These are phyloP conservation scores for Parsonsia alboflavescens DNA, from an alignment of 257 asterid genomes.

Conservation along the genomic window DNA sequence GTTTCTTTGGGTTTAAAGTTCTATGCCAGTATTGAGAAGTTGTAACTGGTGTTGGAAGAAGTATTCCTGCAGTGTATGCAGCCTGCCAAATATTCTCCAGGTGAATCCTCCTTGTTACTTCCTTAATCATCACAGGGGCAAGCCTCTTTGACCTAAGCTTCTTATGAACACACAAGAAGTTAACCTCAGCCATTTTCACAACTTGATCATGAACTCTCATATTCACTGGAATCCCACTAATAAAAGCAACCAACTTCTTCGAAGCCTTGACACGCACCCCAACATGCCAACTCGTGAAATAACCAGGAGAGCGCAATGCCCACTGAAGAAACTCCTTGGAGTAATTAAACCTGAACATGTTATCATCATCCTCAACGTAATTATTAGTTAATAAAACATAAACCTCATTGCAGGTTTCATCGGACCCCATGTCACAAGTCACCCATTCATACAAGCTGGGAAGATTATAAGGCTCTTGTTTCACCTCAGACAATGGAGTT, in stretches of 20 bases:
- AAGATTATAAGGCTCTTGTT: constrained; percentile 83
- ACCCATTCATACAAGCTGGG: constrained; percentile 81
- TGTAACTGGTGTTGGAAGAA: constrained; percentile 74
- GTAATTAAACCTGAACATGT: constrained; percentile 81
- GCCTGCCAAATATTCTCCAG: constrained; percentile 91
- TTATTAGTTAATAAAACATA: constrained; percentile 60
- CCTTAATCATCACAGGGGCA: constrained; percentile 88
- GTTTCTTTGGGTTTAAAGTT: constrained; percentile 78
- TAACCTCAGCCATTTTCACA: constrained; percentile 75
- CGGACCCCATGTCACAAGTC: constrained; percentile 73
- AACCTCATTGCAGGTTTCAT: constrained; percentile 67
- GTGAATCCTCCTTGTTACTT: constrained; percentile 78
- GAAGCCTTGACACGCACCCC: constrained; percentile 81
- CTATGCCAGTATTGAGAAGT: constrained; percentile 91
- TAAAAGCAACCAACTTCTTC: constrained; percentile 76
- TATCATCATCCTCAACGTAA: constrained; percentile 81
- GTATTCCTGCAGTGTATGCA: constrained; percentile 89
- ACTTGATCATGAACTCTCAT: constrained; percentile 64
- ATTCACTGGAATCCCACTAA: constrained; percentile 81
- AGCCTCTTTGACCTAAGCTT: constrained; percentile 87
- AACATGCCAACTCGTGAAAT: constrained; percentile 69
- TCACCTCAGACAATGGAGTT: constrained; percentile 64
- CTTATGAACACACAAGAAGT: constrained; percentile 80
- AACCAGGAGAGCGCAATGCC: constrained; percentile 86
- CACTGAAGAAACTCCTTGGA: constrained; percentile 86